Evolutionary conservation across 352 stramenopile species (phyloP), one percentile per base, ranked within the genome.

Genomic region (Phytophthora cryptogea): DNA sequence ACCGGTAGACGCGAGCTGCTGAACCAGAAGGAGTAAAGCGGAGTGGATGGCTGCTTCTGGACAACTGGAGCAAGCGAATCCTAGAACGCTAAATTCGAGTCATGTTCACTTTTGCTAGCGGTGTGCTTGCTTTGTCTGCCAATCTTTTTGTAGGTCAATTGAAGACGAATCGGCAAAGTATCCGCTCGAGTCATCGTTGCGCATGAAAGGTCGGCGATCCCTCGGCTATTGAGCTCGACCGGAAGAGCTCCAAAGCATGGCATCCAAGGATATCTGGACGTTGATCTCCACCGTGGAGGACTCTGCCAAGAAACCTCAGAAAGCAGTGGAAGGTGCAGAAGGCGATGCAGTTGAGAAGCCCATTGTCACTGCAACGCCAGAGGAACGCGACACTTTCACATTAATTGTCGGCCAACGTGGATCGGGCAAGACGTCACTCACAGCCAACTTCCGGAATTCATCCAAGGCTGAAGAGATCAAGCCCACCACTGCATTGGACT

Each of bases 401-500:
- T 66, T 92, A 39, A 68, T 90, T 20, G 70, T 92, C 0, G 81
- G 86, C 30, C 76, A 80, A 4, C 88, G 86, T 16, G 67, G 72
- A 41, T 75, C 85, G 0, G 88, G 88, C 16, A 97, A 97, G 72
- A 90, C 83, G 13, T 92, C 81, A 28, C 63, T 97, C n/a, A 79
- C 80, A 10, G 70, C 72, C 13, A 79, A 70, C 27, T 90, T 90
- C 40, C 70, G 83, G 23, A 89, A 87, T 66, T 84, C 76, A 3
- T 67, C 70, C 28, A 89, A 86, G 65, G 81, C 71, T 11, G 87
- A 95, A 17, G 76, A 94, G 54, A 92, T 92, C 53, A 97, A 97
- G 60, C 88, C 90, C 30, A 97, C 90, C 4, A 92, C 93, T 5
- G 90, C 89, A 3, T 72, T 97, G n/a, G 89, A 97, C 62, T 98